Base-by-base conservation (phyloP, 345 rosid genomes). In the Schrenkiella parvula region DNA sequence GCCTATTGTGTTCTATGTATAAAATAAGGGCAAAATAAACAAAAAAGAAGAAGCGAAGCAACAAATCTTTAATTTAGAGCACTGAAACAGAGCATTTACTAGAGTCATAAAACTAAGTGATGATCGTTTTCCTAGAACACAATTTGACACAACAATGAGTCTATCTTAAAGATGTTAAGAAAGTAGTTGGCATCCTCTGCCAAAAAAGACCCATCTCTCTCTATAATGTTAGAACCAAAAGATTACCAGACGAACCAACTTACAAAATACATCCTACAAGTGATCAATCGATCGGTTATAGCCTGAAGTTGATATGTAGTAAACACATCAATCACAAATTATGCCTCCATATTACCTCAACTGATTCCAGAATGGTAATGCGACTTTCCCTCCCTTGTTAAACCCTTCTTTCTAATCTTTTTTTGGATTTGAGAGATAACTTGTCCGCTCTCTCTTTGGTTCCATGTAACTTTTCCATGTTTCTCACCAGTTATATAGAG, bases 381-480 rank as follows among this genome's bases (percentile, higher is more conserved):
- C 12, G 41, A 19, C 63, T 62, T 75, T 10, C 25, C 42, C 21
- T 62, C 58, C 39, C 19, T 44, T 44, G 70, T 15, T 19, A 44
- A 52, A 63, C 66, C 74, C 62, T 80, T 66, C 66, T 57, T 79
- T 61, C 53, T 46, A 54, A 82, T 78, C 73, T 59, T 70, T 54
- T 68, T 79, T 43, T 80, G 82, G 57, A 75, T 72, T 39, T 80
- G 11, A 78, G 32, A 52, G 64, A 68, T 15, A 80, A 42, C 34
- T 76, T 38, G 47, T 79, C 84, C 46, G 68, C 79, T 50, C 51
- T 52, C 51, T 78, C 85, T 79, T 80, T 80, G 50, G 22, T 70
- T 59, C 58, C 48, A 50, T 43, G 35, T 28, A 68, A 66, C 63
- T 70, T 68, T 32, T 18, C 23, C 65, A 55, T 54, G 64, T 42